Evolutionary conservation across 805 yeast genomes (phyloP).

Genomic region (Kregervanrija delftensis): DNA sequence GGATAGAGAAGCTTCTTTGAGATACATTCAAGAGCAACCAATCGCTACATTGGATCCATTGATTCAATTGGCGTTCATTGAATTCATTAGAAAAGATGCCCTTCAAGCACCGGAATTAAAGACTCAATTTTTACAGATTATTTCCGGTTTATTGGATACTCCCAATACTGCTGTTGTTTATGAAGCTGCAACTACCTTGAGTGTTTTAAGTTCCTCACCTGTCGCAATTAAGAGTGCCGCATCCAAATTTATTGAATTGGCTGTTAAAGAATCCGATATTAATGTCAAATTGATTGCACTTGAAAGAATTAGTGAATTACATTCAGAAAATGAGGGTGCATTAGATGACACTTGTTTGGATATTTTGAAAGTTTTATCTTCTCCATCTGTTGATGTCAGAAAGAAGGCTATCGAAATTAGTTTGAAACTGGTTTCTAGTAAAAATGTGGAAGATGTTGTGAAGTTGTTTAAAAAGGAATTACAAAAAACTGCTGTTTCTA

Average conservation of each 20-base stretch:
- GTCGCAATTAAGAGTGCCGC: slow-evolving; percentile 73
- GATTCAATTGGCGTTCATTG: slow-evolving; percentile 83
- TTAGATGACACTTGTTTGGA: slow-evolving; percentile 81
- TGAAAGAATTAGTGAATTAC: slow-evolving; percentile 75
- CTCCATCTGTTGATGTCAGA: slow-evolving; percentile 89
- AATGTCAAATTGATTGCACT: slow-evolving; percentile 89
- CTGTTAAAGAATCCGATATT: slow-evolving; percentile 89
- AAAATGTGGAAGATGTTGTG: slow-evolving; percentile 91
- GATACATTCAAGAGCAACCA: slow-evolving; percentile 66
- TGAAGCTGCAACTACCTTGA: slow-evolving; percentile 84
- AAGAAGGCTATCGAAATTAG: slow-evolving; percentile 80
- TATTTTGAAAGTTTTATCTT: slow-evolving; percentile 73
- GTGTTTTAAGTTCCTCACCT: slow-evolving; percentile 50
- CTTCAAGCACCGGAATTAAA: slow-evolving; percentile 54
- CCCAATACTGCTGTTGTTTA: slow-evolving; percentile 70
- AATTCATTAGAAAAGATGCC: slow-evolving; percentile 84
- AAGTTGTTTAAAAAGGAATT: slow-evolving; percentile 89
- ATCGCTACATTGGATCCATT: slow-evolving; percentile 70
- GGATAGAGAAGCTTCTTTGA: slow-evolving; percentile 78
- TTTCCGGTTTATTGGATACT: slow-evolving; percentile 67
- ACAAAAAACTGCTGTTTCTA: slow-evolving; percentile 58
- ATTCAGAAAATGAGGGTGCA: slow-evolving; percentile 69
- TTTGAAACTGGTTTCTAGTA: slow-evolving; percentile 70
- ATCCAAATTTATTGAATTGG: slow-evolving; percentile 76
- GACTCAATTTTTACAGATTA: slow-evolving; percentile 62